Evolutionary conservation across 1,139 yeast genomes (phyloP).

Genomic region (Candida pseudoviswanathii): DNA sequence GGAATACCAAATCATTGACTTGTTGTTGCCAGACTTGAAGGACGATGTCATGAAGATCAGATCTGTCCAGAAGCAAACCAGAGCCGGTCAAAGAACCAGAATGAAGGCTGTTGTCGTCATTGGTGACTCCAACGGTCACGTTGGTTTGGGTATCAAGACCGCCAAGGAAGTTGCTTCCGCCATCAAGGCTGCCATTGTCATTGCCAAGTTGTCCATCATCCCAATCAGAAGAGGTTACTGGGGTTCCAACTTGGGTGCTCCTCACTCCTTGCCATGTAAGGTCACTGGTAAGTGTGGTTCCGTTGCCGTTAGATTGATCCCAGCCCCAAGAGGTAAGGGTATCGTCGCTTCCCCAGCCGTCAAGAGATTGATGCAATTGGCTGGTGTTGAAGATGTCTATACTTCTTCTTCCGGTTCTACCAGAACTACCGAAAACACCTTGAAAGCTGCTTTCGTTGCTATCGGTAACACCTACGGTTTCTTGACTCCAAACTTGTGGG

Average conservation of each 20-base stretch:
- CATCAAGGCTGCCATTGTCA: slow-evolving; percentile 98
- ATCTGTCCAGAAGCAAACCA: slow-evolving; percentile 99
- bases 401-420: slow-evolving; percentile 99
- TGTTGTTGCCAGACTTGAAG: slow-evolving; percentile 91
- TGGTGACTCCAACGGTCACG: slow-evolving; percentile 99
- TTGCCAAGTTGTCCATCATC: slow-evolving; percentile 97
- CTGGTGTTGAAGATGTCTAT: slow-evolving; percentile 99
- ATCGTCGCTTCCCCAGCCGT: slow-evolving; percentile 99
- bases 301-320: slow-evolving; percentile 96
- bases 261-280: slow-evolving; percentile 98
- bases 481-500: slow-evolving; percentile 99
- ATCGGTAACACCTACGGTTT: slow-evolving; percentile 99
- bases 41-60: slow-evolving; percentile 99
- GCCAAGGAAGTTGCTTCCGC: slow-evolving; percentile 99
- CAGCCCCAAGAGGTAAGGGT: slow-evolving; percentile 99
- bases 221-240: slow-evolving; percentile 99
- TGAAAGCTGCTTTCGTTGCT: slow-evolving; percentile 99
- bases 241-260: slow-evolving; percentile 99
- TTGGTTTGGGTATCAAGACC: slow-evolving; percentile 99
- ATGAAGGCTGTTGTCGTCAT: slow-evolving; percentile 99
- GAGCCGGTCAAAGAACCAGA: slow-evolving; percentile 99
- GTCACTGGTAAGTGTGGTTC: slow-evolving; percentile 99
- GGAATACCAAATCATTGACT: slow-evolving; percentile 99
- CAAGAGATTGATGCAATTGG: slow-evolving; percentile 97
- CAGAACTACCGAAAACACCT: slow-evolving; percentile 99